These are phyloP conservation scores for Rheum nobile DNA, from an alignment of 148 eudicot genomes.

Conservation along the genomic window DNA sequence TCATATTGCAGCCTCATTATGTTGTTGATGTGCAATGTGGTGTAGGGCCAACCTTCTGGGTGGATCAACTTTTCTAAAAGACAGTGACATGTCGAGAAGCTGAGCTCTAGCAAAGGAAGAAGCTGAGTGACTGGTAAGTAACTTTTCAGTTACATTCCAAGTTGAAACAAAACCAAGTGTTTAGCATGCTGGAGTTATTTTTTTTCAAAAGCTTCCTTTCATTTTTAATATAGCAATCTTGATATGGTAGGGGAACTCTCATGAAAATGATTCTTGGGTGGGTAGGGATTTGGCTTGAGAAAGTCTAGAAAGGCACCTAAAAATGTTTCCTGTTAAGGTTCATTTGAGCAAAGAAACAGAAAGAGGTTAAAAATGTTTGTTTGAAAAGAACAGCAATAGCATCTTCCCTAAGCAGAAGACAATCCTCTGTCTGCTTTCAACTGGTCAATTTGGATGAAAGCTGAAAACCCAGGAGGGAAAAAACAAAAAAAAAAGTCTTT, in stretches of 20 bases:
- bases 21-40: neutral
- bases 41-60: too few species aligned
- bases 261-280: neutral
- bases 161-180: neutral
- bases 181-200: neutral
- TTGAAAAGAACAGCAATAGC: neutral
- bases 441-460: neutral
- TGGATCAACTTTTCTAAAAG: neutral
- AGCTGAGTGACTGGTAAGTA: neutral
- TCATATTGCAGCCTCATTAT: neutral
- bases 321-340: neutral
- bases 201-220: neutral
- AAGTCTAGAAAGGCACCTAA: too few species aligned
- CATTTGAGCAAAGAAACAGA: neutral
- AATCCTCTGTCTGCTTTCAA: neutral
- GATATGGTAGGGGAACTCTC: neutral
- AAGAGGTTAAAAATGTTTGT: neutral
- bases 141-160: neutral
- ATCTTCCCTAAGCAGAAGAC: neutral
- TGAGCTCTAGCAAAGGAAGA: neutral
- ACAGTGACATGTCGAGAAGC: neutral
- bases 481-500: neutral
- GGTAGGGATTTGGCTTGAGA: neutral
- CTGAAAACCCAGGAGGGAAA: neutral
- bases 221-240: neutral